Base-by-base conservation (phyloP, 2,329 filamentous ascomycete genomes). In the Epichloe sp. region DNA sequence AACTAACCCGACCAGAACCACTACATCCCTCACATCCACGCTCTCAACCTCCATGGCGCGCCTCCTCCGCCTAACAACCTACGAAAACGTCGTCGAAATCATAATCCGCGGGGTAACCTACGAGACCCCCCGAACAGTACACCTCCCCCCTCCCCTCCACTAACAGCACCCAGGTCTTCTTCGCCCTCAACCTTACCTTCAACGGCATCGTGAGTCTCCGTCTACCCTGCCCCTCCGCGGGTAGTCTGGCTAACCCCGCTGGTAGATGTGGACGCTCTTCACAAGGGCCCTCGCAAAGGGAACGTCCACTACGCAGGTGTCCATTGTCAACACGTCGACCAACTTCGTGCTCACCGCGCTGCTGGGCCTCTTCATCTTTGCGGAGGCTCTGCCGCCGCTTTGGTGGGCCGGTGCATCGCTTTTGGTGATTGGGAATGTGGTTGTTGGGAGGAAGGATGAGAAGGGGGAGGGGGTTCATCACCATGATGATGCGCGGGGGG, bases 261-360 rank as follows among this genome's bases (percentile, higher is more conserved):
- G 12, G 38, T 4, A 79, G 67, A 91, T 91, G 86, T 91, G 86
- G 86, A 81, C 83, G 0, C 76, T 91, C 46, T 91, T 90, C 70
- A 91, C 86, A 6, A 78, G 80, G 47, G 86, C 86, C 49, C 77
- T 91, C n/a, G 80, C 85, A 0, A 76, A 78, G 17, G 85, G 85
- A 14, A 77, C 78, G 52, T 88, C 85, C 2, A 88, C 86, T 8
- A 87, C 86, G 0, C 85, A 88, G 61, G 86, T 90, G 47, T 84
- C 80, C 57, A 84, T 91, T 63, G 80, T 91, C 65, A 91, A 91
- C 66, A 90, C 86, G 3, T 87, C 84, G 14, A 76, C 84, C 52
- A 91, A 91, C 68, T 91, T 91, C 65, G 76, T 91, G 68, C 68
- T 88, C 54, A 90, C 86, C 0, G 86, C 86, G 7, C 56, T 90